Base-by-base conservation (phyloP, 176 grass and related monocot genomes). In the Ensete glaucum region DNA sequence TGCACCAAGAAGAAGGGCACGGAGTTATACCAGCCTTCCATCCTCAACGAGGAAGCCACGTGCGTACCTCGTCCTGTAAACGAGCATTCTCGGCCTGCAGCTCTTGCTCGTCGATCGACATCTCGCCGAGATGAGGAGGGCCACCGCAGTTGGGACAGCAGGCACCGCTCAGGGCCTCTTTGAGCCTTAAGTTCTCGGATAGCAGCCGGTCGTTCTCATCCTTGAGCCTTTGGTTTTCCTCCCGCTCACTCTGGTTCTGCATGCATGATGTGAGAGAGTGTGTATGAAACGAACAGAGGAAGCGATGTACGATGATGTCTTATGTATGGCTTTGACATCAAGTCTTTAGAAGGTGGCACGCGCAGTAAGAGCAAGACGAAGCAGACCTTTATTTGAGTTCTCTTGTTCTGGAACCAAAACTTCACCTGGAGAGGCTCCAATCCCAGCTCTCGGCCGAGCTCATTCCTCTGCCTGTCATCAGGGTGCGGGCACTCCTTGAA, bases 181-280 rank as follows among this genome's bases (percentile, higher is more conserved):
- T 87, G n/a, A 93, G 29, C 62, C 43, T 85, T 2, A 23, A 55
- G 77, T 81, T 90, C 55, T 90, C 84, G 2, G 68, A 64, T 65
- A 16, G 69, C 20, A 93, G 87, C 49, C 70, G 77, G 6, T 90
- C 80, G 43, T 90, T 93, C 69, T 83, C 82, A 16, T 85, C 72
- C 43, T 77, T 84, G 66, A 93, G 65, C 77, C 67, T 80, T 9
- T 79, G 84, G 54, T 78, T 93, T 43, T 93, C 84, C 73, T 93
- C 82, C 17, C 67, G 87, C 67, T 73, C 82, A 64, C 19, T 78
- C 0, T 83, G 19, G 52, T 77, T 70, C 90, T 93, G 58, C 73
- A 81, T 58, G 54, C 14, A 58, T 43, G 34, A 58, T 1, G 16
- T 17, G 11, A 11, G 0, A 27, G 65, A 7, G 10, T 8, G 24